Evolutionary conservation across 1,139 yeast genomes (phyloP), one percentile per base, ranked within the genome.

Genomic region (Geotrichum citri-aurantii): DNA sequence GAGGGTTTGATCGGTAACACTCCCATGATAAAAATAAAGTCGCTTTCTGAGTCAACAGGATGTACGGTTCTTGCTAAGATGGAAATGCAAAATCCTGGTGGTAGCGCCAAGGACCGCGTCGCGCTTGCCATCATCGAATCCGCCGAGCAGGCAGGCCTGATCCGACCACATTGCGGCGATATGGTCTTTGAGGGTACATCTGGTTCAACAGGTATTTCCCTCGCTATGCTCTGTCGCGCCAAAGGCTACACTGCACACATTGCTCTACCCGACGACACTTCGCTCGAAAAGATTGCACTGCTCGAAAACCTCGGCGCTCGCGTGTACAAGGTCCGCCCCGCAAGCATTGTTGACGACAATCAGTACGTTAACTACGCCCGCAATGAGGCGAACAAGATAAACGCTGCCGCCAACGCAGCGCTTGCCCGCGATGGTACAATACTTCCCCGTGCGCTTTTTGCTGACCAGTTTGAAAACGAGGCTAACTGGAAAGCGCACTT

Each of bases 391-490:
- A 74, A 77, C 17, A 75, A 71, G n/a, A 75, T 85, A 50, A 81
- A 83, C 60, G 68, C 70, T 23, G 80, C 81, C 62, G 64, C 73
- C 0, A 62, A 71, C 42, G 52, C 21, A 2, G 61, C 53, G 3
- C 10, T 21, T 5, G 46, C 50, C n/a, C 11, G 29, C 8, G 51
- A 53, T 8, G 40, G 49, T 10, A 50, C 42, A 4, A 52, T 47
- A 17, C 37, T 63, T 5, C 60, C 66, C 14, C 65, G 65, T 11
- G 97, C 96, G 1, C 77, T 92, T 0, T 93, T 92, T 76, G 97
- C 97, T 2, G 95, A 93, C 72, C 99, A 92, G 71, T 93, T 93
- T 73, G 99, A 93, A 70, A 93, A 90, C 69, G 95, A 88, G 64
- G 84, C 82, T 61, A 93, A 93, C 69, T 93, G 98, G 98, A 76